These are phyloP conservation scores for Mayamaea pseudoterrestris DNA, from an alignment of 108 stramenopile genomes.

Conservation along the genomic window DNA sequence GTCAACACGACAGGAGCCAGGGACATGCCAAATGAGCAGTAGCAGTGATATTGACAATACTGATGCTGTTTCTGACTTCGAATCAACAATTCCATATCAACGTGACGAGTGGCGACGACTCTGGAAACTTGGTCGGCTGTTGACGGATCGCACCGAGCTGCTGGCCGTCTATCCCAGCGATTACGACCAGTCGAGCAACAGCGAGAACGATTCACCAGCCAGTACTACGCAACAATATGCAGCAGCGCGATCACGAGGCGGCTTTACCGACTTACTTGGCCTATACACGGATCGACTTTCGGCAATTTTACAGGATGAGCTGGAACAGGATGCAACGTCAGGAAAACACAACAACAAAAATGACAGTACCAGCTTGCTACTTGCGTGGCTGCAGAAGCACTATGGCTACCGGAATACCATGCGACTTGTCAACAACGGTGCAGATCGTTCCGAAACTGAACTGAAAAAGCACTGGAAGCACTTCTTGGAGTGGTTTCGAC, in stretches of 20 bases:
- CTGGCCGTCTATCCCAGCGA: slow-evolving; percentile 26
- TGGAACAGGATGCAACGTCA: slow-evolving; percentile 8
- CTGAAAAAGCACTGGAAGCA: slow-evolving; percentile 18
- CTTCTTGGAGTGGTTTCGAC: slow-evolving; percentile 51
- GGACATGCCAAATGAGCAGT: background rate
- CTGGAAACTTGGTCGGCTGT: slow-evolving; percentile 30
- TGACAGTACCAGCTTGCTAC: background rate
- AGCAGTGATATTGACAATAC: background rate
- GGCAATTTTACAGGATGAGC: slow-evolving; percentile 42
- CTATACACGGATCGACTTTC: slow-evolving; percentile 38
- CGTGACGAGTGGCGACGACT: slow-evolving; percentile 15
- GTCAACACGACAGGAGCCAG: background rate
- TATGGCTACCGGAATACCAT: slow-evolving; percentile 28
- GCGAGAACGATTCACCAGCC: background rate
- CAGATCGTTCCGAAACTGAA: background rate
- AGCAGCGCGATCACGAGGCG: slow-evolving; percentile 5
- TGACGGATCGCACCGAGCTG: slow-evolving; percentile 39
- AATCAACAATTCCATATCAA: background rate
- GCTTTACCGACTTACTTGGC: slow-evolving; percentile 13
- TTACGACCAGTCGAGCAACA: background rate
- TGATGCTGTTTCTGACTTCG: background rate
- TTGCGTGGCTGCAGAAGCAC: slow-evolving; percentile 32
- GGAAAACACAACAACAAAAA: background rate
- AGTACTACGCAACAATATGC: background rate
- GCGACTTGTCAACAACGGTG: slow-evolving; percentile 11